Conservation (phyloP, 169 alveolate species). For the Plasmodium gaboni region DNA sequence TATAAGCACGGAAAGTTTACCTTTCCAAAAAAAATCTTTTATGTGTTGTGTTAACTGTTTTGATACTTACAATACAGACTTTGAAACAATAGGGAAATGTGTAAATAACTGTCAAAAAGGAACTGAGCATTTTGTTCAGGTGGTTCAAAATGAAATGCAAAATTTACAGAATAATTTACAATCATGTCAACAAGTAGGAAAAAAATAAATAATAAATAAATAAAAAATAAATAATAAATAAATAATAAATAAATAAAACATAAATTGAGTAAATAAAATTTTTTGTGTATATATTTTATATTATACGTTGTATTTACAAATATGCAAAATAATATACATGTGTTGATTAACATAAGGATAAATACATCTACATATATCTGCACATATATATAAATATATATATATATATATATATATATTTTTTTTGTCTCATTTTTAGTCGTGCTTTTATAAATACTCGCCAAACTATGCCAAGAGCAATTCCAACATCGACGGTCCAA, state of each 20-base stretch:
- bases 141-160: constrained; percentile 84
- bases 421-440: constrained; percentile 21
- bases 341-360: not conserved
- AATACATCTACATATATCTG: constrained; percentile 1
- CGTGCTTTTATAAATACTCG: constrained; percentile 72
- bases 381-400: not conserved
- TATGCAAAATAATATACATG: too few relatives aligned
- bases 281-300: too few relatives aligned
- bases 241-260: too few relatives aligned
- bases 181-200: constrained; percentile 84
- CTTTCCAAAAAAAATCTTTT: constrained; percentile 84
- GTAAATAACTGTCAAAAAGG: constrained; percentile 84
- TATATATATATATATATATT: not conserved
- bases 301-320: too few relatives aligned
- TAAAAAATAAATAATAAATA: not conserved
- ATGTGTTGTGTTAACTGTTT: constrained; percentile 84
- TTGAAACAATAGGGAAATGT: constrained; percentile 84
- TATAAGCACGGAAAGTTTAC: constrained; percentile 83
- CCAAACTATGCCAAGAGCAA: constrained; percentile 78
- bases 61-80: constrained; percentile 79
- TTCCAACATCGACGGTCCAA: constrained; percentile 67
- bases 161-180: constrained; percentile 80
- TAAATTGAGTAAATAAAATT: too few relatives aligned
- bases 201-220: not conserved
- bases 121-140: constrained; percentile 84